phyloP scores from a whole-genome alignment of 345 rosid species.

The Odontarrhena argentea region DNA sequence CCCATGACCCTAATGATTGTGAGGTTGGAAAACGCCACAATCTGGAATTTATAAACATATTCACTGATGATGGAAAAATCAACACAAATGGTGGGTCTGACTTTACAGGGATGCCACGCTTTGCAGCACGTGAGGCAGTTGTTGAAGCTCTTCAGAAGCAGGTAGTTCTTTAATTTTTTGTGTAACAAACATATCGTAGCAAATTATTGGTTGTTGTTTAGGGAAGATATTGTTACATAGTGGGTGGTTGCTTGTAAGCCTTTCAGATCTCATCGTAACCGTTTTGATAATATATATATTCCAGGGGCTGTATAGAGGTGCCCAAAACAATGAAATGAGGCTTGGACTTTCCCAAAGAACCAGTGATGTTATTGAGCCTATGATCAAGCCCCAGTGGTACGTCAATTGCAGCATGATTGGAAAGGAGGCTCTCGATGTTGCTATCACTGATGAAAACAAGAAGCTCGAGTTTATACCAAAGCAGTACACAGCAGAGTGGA shows the following conservation, averaged over 20 bases:
- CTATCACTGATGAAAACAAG: constrained; percentile 36
- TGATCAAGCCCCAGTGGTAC: constrained; percentile 91
- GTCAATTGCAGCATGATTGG: constrained; percentile 62
- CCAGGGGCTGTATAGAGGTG: constrained; percentile 71
- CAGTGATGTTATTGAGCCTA: constrained; percentile 71
- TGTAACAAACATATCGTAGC: no score
- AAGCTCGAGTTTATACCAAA: constrained; percentile 71
- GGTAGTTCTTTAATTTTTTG: no score
- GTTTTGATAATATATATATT: no score
- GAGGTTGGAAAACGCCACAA: constrained; percentile 79
- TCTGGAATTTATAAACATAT: constrained; percentile 70
- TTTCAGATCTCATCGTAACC: no score
- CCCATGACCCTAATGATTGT: constrained; percentile 87
- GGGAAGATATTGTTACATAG: no score
- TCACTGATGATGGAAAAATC: constrained; percentile 80
- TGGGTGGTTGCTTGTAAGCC: no score
- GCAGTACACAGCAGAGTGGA: constrained; percentile 84
- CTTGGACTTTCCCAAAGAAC: constrained; percentile 79
- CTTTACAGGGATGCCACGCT: constrained; percentile 79
- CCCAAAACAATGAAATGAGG: constrained; percentile 76
- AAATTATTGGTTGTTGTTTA: no score
- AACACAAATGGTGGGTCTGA: constrained; percentile 67
- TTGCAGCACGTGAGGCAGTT: constrained; percentile 75
- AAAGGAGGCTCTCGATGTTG: constrained; percentile 76
- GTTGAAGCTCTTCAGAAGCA: constrained; percentile 51